Evolutionary conservation across 805 yeast genomes (phyloP).

Genomic region (Nakazawaea ambrosiae): DNA sequence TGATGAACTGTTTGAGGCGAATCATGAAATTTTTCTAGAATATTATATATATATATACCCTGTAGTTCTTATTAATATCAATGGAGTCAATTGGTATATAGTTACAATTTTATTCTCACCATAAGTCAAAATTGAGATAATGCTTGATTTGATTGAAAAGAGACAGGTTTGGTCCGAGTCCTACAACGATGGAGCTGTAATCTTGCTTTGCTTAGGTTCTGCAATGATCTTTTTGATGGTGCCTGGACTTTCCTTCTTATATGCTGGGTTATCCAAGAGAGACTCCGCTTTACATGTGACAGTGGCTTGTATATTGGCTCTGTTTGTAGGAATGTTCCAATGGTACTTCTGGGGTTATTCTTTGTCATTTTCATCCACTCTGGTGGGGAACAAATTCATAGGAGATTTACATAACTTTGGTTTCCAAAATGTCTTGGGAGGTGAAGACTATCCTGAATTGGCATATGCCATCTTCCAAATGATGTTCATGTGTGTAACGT

Average conservation of each 20-base stretch:
- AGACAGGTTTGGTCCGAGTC: constrained; percentile 20
- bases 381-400: constrained; percentile 71
- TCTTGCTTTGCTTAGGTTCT: constrained; percentile 50
- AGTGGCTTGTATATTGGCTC: constrained; percentile 71
- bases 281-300: constrained; percentile 85
- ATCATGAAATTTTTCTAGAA: too few relatives aligned
- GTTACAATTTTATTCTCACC: too few relatives aligned
- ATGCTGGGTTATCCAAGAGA: constrained; percentile 85
- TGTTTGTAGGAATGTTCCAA: constrained; percentile 70
- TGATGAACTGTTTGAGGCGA: too few relatives aligned
- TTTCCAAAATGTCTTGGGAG: constrained; percentile 58
- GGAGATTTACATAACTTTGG: constrained; percentile 86
- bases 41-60: too few relatives aligned
- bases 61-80: too few relatives aligned
- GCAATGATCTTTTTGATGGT: constrained; percentile 84
- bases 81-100: too few relatives aligned
- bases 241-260: constrained; percentile 89
- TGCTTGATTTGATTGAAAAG: constrained; percentile 6
- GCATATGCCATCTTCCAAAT: constrained; percentile 84
- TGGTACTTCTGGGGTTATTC: constrained; percentile 99
- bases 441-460: constrained; percentile 61
- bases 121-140: too few relatives aligned
- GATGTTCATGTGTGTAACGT: constrained; percentile 87
- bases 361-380: constrained; percentile 74
- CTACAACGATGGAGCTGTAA: constrained; percentile 37